A percentile compares a stretch with the other conserved stretches of the same genome.
These are phyloP conservation scores for Cyclotella sp. DNA, from an alignment of 108 stramenopile species.

Conservation along the genomic window DNA sequence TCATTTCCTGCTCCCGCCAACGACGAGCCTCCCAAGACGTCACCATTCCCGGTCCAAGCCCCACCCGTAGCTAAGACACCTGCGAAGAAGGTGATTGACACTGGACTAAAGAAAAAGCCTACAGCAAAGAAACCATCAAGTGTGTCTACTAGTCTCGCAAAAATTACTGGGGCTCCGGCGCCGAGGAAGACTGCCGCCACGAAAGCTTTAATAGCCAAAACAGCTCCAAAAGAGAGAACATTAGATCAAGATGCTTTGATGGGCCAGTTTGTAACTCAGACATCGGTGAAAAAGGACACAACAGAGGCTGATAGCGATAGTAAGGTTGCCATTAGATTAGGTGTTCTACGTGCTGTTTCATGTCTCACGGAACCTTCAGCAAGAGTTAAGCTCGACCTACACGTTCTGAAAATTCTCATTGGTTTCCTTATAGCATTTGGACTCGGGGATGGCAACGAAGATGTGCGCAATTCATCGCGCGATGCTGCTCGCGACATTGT, in stretches of 20 bases:
- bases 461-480: slow-evolving; percentile 67
- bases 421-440: slow-evolving; percentile 86
- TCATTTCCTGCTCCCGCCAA: slow-evolving; percentile 64
- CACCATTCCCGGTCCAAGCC: slow-evolving; percentile 36
- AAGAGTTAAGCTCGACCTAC: slow-evolving; percentile 62
- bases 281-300: slow-evolving; percentile 30
- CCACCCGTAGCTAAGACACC: slow-evolving; percentile 39
- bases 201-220: slow-evolving; percentile 44
- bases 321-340: slow-evolving; percentile 70
- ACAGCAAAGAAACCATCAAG: slow-evolving; percentile 61
- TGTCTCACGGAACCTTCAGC: slow-evolving; percentile 65
- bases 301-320: slow-evolving; percentile 77
- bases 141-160: slow-evolving; percentile 62
- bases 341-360: slow-evolving; percentile 72
- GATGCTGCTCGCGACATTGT: slow-evolving; percentile 80
- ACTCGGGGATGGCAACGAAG: slow-evolving; percentile 79
- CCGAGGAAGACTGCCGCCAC: slow-evolving; percentile 52
- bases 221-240: slow-evolving; percentile 74
- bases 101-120: slow-evolving; percentile 69
- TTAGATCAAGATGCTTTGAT: slow-evolving; percentile 69
- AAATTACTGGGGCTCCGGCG: slow-evolving; percentile 50
- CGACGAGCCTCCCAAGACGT: slow-evolving; percentile 32
- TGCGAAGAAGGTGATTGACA: slow-evolving; percentile 68
- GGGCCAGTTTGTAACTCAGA: slow-evolving; percentile 67
- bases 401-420: slow-evolving; percentile 69